These are phyloP conservation scores for Penicillium expansum DNA, from an alignment of 2,329 filamentous ascomycete genomes.

Conservation along the genomic window DNA sequence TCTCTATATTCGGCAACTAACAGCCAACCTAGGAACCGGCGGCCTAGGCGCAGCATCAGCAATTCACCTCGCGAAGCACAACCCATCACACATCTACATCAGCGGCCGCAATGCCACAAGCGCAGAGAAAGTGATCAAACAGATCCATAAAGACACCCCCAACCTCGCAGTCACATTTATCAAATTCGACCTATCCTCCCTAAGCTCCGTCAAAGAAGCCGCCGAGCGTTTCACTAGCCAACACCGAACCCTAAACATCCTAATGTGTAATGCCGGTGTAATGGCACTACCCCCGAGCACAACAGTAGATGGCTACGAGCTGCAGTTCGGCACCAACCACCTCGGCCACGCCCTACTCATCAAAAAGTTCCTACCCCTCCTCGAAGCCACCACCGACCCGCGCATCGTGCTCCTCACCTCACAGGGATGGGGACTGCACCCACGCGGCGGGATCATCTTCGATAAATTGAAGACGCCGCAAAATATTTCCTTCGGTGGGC, in stretches of 20 bases:
- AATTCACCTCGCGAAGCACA: slow-evolving; percentile 41
- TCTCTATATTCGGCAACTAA: not conserved
- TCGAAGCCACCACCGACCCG: not conserved
- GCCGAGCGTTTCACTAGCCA: slow-evolving; percentile 38
- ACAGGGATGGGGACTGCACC: not conserved
- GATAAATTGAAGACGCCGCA: slow-evolving; percentile 10
- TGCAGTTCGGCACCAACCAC: slow-evolving; percentile 52
- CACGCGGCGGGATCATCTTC: slow-evolving; percentile 16
- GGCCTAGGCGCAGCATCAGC: slow-evolving; percentile 47
- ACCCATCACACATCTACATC: slow-evolving; percentile 37
- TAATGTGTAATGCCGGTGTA: slow-evolving; percentile 49
- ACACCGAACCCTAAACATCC: slow-evolving; percentile 43
- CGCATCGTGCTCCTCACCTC: slow-evolving; percentile 15
- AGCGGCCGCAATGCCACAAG: slow-evolving; percentile 37
- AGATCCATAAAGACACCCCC: slow-evolving; percentile 33
- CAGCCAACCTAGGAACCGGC: slow-evolving; percentile 25
- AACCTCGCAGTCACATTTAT: slow-evolving; percentile 36
- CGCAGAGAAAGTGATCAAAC: slow-evolving; percentile 34
- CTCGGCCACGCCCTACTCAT: slow-evolving; percentile 50
- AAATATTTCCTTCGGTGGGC: slow-evolving; percentile 16
- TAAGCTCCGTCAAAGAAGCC: slow-evolving; percentile 45
- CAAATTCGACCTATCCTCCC: slow-evolving; percentile 46
- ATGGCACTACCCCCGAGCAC: slow-evolving; percentile 41
- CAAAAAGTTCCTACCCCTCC: slow-evolving; percentile 36
- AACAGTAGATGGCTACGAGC: slow-evolving; percentile 50